phyloP scores from a whole-genome alignment of 2,329 filamentous ascomycete genomes.

The Trichoderma pleuroti region DNA sequence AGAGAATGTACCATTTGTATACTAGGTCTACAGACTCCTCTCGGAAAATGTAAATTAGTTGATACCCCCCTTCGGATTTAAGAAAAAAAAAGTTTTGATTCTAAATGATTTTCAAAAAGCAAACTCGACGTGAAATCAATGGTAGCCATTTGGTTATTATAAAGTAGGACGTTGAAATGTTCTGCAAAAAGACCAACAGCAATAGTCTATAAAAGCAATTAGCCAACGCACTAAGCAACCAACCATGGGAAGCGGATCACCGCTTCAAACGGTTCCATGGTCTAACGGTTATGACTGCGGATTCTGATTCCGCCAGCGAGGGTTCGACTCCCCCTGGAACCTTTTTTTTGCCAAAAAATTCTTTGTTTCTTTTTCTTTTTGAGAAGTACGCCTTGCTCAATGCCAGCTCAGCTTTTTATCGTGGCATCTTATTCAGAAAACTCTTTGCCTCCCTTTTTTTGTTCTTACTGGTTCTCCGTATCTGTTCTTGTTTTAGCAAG shows the following conservation, averaged over 20 bases:
- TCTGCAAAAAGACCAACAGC: too few relatives aligned
- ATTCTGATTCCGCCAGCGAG: conserved; percentile 23
- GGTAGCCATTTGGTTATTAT: too few relatives aligned
- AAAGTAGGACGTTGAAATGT: too few relatives aligned
- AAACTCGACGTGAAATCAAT: background rate
- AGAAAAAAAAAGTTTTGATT: background rate
- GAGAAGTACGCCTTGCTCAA: background rate
- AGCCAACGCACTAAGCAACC: background rate
- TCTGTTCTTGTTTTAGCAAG: background rate
- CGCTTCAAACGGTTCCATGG: conserved; percentile 19
- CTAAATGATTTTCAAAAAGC: background rate
- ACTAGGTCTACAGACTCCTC: conserved; percentile 5
- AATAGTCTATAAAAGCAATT: background rate
- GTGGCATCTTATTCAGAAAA: background rate
- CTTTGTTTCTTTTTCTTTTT: background rate
- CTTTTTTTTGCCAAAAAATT: background rate
- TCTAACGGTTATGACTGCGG: conserved; percentile 23
- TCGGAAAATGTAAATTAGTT: conserved; percentile 13
- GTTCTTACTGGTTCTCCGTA: too few relatives aligned
- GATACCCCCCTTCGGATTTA: conserved; percentile 17
- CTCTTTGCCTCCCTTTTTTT: background rate
- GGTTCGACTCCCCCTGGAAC: conserved; percentile 22
- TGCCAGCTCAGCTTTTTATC: background rate
- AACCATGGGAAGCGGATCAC: conserved; percentile 13
- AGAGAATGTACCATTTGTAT: conserved; percentile 7